Base-by-base conservation (phyloP, 768 basidiomycete species). In the Rickenella mellea region DNA sequence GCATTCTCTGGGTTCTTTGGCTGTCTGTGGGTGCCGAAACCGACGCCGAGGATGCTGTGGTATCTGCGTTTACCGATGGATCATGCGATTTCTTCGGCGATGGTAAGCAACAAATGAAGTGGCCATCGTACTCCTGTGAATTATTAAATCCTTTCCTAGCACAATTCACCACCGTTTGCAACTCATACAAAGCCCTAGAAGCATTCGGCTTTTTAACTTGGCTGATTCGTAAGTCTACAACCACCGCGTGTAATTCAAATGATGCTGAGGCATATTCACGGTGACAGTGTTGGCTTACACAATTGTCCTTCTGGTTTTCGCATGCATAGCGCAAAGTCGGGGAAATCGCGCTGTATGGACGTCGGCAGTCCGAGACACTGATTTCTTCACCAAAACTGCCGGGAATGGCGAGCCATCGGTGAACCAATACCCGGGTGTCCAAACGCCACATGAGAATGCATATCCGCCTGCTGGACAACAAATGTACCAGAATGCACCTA, bases 1-100 rank as follows among this genome's bases (percentile, higher is more conserved):
- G 45, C 22, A 25, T 60, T 31, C 56, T 63, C 19, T 54, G 52
- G 42, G 42, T 61, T 24, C 44, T 63, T 11, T 63, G 57, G 57
- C 41, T 63, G 17, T 54, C 55, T n/a, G 39, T 50, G 11, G 53
- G 29, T 4, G 55, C 49, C 12, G 39, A 43, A 41, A 54, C 54
- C 40, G 40, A 36, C 27, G 41, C 41, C n/a, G n/a, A n/a, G 36
- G 14, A 33, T 35, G 32, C 31, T 15, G 28, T 59, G n/a, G n/a
- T n/a, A n/a, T n/a, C n/a, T n/a, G n/a, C n/a, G n/a, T n/a, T n/a
- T n/a, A n/a, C n/a, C n/a, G n/a, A n/a, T n/a, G n/a, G n/a, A n/a
- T n/a, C n/a, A n/a, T n/a, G n/a, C n/a, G n/a, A n/a, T n/a, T n/a
- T n/a, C n/a, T n/a, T n/a, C n/a, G n/a, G n/a, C n/a, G n/a, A n/a